A percentile compares a stretch with the other conserved stretches of the same genome.
These are phyloP conservation scores for Discostella stelligeroides DNA, from an alignment of 108 stramenopile genomes.

Conservation along the genomic window DNA sequence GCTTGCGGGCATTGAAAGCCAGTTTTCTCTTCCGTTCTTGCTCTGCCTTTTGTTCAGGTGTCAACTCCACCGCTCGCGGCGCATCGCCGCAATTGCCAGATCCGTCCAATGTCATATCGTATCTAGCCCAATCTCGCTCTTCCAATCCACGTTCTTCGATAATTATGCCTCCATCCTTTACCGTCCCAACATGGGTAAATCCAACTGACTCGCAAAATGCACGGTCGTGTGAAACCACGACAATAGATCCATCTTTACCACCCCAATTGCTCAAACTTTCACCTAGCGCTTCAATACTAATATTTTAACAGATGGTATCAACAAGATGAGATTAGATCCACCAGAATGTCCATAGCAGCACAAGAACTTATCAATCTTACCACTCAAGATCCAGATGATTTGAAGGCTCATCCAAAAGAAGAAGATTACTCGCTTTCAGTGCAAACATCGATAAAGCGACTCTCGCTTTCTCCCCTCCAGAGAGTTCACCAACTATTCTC, in stretches of 20 bases:
- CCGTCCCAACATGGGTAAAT: conserved; percentile 89
- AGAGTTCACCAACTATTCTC: conserved; percentile 59
- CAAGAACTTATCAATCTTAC: conserved; percentile 8
- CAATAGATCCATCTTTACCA: conserved; percentile 77
- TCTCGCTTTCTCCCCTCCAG: conserved; percentile 87
- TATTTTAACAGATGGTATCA: not conserved
- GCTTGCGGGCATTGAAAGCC: conserved; percentile 83
- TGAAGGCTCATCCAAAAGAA: conserved; percentile 77
- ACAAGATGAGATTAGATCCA: not conserved
- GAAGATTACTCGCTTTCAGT: conserved; percentile 77
- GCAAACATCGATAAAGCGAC: conserved; percentile 86
- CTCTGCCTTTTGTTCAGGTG: conserved; percentile 50
- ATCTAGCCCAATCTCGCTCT: conserved; percentile 78
- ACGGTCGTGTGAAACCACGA: conserved; percentile 92
- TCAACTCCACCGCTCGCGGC: conserved; percentile 16
- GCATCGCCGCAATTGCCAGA: conserved; percentile 10
- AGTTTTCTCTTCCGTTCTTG: conserved; percentile 65
- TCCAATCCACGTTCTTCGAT: conserved; percentile 78
- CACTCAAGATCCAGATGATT: conserved; percentile 66
- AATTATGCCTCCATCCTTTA: conserved; percentile 68
- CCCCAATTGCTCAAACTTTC: conserved; percentile 81
- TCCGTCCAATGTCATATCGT: conserved; percentile 42
- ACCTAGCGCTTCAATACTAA: conserved; percentile 77
- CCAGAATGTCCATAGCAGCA: not conserved
- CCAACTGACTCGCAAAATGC: conserved; percentile 87